Conservation (phyloP, 129 eudicot genomes). For the Silybum marianum region DNA sequence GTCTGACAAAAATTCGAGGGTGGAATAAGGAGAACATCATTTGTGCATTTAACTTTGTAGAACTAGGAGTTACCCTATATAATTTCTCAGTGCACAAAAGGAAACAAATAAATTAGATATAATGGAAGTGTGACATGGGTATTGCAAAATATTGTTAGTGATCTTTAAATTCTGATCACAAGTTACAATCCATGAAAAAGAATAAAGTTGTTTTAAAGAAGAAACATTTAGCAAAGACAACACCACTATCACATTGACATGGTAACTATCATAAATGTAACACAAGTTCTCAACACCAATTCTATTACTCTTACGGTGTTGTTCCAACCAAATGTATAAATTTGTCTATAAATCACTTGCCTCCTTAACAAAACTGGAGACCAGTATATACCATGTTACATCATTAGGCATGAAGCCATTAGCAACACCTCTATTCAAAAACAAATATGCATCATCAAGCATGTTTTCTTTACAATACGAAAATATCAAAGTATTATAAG, state of each 20-base stretch:
- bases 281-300: neutral
- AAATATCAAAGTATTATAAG: slow-evolving; percentile 74
- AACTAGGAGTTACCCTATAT: neutral
- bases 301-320: neutral
- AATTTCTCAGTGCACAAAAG: neutral
- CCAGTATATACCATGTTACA: slow-evolving; percentile 82
- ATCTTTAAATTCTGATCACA: neutral
- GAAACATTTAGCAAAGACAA: neutral
- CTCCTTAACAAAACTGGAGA: slow-evolving; percentile 40
- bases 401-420: slow-evolving; percentile 71
- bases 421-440: slow-evolving; percentile 63
- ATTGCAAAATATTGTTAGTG: neutral
- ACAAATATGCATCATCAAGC: slow-evolving; percentile 65
- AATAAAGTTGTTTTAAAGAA: neutral
- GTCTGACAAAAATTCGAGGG: neutral
- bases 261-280: neutral
- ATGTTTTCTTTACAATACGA: slow-evolving; percentile 63
- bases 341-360: slow-evolving; percentile 26
- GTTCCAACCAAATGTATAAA: slow-evolving; percentile 13
- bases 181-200: neutral
- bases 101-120: neutral
- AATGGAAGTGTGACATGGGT: no score
- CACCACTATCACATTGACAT: neutral
- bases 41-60: neutral
- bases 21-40: neutral